phyloP scores from a whole-genome alignment of 106 monocot species.

The Vanilla planifolia region DNA sequence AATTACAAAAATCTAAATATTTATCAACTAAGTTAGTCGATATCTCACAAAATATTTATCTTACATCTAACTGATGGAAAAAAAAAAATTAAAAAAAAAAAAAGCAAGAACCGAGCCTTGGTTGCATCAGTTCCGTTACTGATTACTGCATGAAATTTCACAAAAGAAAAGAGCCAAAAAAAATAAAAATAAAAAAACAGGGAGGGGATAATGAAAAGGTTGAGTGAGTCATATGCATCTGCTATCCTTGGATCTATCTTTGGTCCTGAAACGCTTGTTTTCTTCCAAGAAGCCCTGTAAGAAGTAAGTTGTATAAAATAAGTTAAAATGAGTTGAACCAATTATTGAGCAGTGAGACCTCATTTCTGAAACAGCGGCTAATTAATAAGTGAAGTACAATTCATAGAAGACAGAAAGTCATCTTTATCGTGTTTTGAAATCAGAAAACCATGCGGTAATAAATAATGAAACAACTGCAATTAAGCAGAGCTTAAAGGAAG shows the following conservation, averaged over 20 bases:
- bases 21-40: no score
- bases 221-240: not conserved
- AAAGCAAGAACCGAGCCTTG: not conserved
- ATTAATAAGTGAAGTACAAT: not conserved
- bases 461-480: not conserved
- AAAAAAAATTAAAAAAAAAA: no score
- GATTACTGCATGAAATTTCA: not conserved
- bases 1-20: no score
- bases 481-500: not conserved
- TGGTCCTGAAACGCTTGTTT: conserved; percentile 9
- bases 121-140: not conserved
- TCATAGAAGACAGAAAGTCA: not conserved
- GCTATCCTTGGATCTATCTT: not conserved
- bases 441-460: not conserved
- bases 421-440: not conserved
- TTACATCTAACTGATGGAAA: no score
- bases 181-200: not conserved
- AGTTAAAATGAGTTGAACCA: no score
- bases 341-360: not conserved
- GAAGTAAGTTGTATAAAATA: no score
- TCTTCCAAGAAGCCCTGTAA: conserved; percentile 9
- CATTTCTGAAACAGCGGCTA: not conserved
- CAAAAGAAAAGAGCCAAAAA: not conserved
- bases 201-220: no score
- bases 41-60: no score